Conservation (phyloP, 257 asterid genomes). For the Solanum piurae region DNA sequence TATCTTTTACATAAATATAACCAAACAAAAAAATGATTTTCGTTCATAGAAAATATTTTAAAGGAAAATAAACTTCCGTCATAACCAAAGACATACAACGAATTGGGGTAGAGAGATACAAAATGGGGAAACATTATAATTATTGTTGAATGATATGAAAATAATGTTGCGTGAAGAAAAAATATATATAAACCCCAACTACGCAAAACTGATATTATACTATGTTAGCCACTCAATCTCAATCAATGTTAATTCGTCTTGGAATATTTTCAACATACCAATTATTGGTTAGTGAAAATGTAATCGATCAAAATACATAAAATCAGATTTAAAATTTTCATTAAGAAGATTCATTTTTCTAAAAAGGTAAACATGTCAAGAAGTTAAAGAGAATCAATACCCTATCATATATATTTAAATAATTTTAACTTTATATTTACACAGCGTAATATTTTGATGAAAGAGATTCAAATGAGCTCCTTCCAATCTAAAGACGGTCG, state of each 20-base stretch:
- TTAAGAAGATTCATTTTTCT: no score
- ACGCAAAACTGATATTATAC: no score
- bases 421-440: no score
- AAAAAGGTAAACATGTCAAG: neutral
- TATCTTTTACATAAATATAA: neutral
- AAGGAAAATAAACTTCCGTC: neutral
- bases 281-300: neutral
- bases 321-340: neutral
- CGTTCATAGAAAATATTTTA: neutral
- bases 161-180: neutral
- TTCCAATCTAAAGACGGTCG: no score
- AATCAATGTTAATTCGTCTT: neutral
- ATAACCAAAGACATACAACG: neutral
- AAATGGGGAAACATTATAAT: neutral
- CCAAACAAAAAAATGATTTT: neutral
- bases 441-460: no score
- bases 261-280: neutral
- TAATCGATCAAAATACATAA: neutral
- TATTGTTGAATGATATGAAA: neutral
- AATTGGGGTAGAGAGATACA: neutral
- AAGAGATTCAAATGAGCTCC: neutral
- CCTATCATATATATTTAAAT: no score
- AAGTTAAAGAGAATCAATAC: neutral
- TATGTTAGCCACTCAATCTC: neutral
- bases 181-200: neutral